phyloP scores from a whole-genome alignment of 1,284 basidiomycete genomes.

The Phylloboletellus chloephorus region DNA sequence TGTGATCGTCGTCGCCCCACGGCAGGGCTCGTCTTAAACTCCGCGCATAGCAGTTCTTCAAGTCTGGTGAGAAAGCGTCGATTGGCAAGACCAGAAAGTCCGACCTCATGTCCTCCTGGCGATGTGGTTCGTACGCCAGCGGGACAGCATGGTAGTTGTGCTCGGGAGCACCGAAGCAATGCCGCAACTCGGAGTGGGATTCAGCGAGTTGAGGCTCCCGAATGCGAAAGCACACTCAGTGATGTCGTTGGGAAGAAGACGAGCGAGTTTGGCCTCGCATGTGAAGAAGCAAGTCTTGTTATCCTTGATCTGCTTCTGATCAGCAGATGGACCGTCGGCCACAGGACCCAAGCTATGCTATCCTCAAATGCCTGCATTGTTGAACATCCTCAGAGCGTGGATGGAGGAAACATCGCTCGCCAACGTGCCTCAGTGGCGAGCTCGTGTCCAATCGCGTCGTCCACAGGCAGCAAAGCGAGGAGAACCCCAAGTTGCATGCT shows the following conservation, averaged over 20 bases:
- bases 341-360: too few relatives aligned
- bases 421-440: slow-evolving; percentile 4
- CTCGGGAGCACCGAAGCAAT: slow-evolving; percentile 13
- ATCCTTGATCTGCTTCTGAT: neutral
- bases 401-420: neutral
- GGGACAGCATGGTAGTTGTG: slow-evolving; percentile 11
- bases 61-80: slow-evolving; percentile 10
- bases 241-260: slow-evolving; percentile 12
- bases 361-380: too few relatives aligned
- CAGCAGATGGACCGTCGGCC: neutral
- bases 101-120: slow-evolving; percentile 15
- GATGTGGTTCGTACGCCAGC: slow-evolving; percentile 12
- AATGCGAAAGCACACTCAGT: slow-evolving; percentile 9
- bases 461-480: too few relatives aligned
- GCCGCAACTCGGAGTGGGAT: neutral
- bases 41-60: slow-evolving; percentile 7
- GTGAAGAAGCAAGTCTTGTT: too few relatives aligned
- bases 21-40: slow-evolving; percentile 15
- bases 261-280: too few relatives aligned
- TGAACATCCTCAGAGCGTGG: too few relatives aligned
- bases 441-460: slow-evolving; percentile 8
- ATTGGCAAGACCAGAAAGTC: slow-evolving; percentile 17
- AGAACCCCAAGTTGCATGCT: too few relatives aligned
- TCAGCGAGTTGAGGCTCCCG: neutral
- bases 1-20: slow-evolving; percentile 13